A percentile compares a stretch with the other conserved stretches of the same genome.
phyloP scores from a whole-genome alignment of 202 grass and related monocot genomes.

The Schoenoplectus tabernaemontani region DNA sequence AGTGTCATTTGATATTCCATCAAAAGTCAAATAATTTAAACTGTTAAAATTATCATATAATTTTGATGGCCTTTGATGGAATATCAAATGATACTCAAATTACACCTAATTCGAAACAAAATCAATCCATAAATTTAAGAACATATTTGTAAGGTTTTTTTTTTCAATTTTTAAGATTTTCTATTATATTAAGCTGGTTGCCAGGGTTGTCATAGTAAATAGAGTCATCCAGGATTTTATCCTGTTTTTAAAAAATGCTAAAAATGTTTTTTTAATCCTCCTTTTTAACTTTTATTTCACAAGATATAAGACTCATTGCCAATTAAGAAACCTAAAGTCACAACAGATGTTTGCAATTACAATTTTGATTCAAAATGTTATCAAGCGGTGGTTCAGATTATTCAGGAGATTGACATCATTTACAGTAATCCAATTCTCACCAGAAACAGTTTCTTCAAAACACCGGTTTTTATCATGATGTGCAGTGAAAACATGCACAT shows the following conservation, averaged over 20 bases:
- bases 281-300: background rate
- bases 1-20: no score
- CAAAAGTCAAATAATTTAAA: no score
- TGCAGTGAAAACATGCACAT: constrained; percentile 83
- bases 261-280: background rate
- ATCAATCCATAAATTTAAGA: no score
- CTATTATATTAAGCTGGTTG: no score
- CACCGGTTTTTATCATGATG: constrained; percentile 86
- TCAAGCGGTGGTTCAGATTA: background rate
- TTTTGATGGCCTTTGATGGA: no score
- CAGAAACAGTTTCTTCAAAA: constrained; percentile 86
- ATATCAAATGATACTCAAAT: no score
- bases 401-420: background rate
- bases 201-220: no score
- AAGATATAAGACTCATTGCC: background rate
- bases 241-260: background rate
- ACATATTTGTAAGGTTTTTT: no score
- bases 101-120: no score
- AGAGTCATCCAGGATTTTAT: no score
- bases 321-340: background rate
- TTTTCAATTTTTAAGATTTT: no score
- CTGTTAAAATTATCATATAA: no score
- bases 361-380: background rate
- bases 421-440: constrained; percentile 24
- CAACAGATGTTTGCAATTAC: background rate